Evolutionary conservation across 768 basidiomycete genomes (phyloP).

Genomic region (Trametes cingulata): DNA sequence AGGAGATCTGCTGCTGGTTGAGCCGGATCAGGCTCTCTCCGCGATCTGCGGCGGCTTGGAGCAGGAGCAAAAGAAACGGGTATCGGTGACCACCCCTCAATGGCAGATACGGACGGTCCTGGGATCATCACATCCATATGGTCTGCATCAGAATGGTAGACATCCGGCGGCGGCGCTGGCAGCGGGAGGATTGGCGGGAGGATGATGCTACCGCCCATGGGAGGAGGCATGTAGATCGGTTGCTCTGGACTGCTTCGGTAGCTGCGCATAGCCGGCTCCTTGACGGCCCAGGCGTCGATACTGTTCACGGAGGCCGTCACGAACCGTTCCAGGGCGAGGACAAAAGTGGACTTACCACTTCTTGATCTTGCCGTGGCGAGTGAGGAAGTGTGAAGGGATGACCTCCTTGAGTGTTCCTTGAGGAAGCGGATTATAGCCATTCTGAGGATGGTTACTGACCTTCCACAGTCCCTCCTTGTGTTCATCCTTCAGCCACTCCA

Average conservation of each 20-base stretch:
- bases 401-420: constrained; percentile 41
- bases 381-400: constrained; percentile 49
- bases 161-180: too few relatives aligned
- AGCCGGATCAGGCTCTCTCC: too few relatives aligned
- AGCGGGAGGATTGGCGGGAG: too few relatives aligned
- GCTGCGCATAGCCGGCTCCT: neutral
- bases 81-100: too few relatives aligned
- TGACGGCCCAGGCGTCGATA: constrained; percentile 37
- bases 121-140: too few relatives aligned
- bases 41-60: neutral
- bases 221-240: too few relatives aligned
- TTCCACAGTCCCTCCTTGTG: constrained; percentile 47
- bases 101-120: too few relatives aligned
- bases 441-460: constrained; percentile 31
- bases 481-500: constrained; percentile 51
- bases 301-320: constrained; percentile 23
- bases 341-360: constrained; percentile 37
- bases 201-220: too few relatives aligned
- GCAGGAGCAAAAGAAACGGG: too few relatives aligned
- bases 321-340: neutral
- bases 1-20: constrained; percentile 32
- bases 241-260: too few relatives aligned
- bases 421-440: neutral
- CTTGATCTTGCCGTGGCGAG: constrained; percentile 42
- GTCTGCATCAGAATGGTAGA: too few relatives aligned